Conservation (phyloP, 495 filamentous ascomycete genomes). For the Penicillium bialowiezense region DNA sequence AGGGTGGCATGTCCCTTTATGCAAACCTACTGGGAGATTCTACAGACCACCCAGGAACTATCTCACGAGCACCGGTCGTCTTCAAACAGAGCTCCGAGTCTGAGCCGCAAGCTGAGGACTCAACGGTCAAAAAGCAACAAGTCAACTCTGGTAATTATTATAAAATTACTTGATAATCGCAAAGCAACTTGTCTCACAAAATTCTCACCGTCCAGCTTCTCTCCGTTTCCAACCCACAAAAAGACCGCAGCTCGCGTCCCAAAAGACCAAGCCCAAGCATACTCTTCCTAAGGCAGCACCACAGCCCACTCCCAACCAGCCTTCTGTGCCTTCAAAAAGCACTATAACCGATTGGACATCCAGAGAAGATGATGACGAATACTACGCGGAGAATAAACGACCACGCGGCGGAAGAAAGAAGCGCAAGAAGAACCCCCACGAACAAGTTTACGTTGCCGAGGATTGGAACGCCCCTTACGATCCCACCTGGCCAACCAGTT, state of each 20-base stretch:
- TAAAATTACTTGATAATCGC: slow-evolving; percentile 19
- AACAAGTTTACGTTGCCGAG: slow-evolving; percentile 49
- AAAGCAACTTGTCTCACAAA: slow-evolving; percentile 48
- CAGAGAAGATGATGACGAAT: slow-evolving; percentile 72
- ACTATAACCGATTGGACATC: slow-evolving; percentile 84
- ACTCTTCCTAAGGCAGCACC: slow-evolving; percentile 40
- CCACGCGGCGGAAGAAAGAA: slow-evolving; percentile 83
- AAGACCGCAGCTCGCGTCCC: slow-evolving; percentile 64
- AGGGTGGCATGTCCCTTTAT: slow-evolving; percentile 52
- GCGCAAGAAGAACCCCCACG: slow-evolving; percentile 74
- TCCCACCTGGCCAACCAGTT: slow-evolving; percentile 76
- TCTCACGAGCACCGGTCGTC: slow-evolving; percentile 75
- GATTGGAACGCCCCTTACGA: slow-evolving; percentile 97
- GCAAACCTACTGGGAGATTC: slow-evolving; percentile 59
- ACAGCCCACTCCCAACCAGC: slow-evolving; percentile 22
- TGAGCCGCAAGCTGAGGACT: slow-evolving; percentile 50
- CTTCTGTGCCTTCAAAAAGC: slow-evolving; percentile 46
- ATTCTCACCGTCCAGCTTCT: slow-evolving; percentile 51
- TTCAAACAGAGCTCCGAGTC: slow-evolving; percentile 59
- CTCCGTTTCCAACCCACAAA: slow-evolving; percentile 87
- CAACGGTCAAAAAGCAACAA: slow-evolving; percentile 64
- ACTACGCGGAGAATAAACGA: slow-evolving; percentile 60
- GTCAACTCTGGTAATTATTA: slow-evolving; percentile 68
- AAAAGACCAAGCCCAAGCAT: slow-evolving; percentile 67
- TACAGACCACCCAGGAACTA: slow-evolving; percentile 55